Percentiles rank a stretch among this genome's conserved stretches.
Conservation (phyloP, 1,284 basidiomycete genomes). For the Grifola frondosa region DNA sequence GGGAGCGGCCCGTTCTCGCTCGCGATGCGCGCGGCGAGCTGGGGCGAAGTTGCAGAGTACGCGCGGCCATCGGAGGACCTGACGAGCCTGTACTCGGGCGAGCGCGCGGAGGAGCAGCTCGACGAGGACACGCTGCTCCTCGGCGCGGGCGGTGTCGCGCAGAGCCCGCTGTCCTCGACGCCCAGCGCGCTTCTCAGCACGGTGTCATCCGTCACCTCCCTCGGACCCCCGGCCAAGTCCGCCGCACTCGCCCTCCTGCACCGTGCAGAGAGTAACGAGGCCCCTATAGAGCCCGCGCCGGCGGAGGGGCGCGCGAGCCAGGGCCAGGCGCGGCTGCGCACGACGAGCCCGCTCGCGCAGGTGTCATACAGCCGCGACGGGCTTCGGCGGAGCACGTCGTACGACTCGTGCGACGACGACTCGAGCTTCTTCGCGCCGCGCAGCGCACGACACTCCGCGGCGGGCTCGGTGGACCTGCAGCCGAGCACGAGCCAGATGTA, state of each 20-base stretch:
- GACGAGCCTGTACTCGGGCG: conserved; percentile 52
- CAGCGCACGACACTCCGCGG: conserved; percentile 1
- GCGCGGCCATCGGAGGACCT: conserved; percentile 43
- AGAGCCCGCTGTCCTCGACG: conserved; percentile 39
- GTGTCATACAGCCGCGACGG: conserved; percentile 26
- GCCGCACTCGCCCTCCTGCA: conserved; percentile 27
- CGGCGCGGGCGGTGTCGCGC: conserved; percentile 53
- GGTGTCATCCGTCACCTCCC: conserved; percentile 28
- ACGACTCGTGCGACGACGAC: conserved; percentile 22
- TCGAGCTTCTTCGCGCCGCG: conserved; percentile 22
- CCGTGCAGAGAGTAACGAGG: conserved; percentile 21
- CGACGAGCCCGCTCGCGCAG: conserved; percentile 42
- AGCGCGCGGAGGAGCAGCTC: conserved; percentile 36
- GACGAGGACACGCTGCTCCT: conserved; percentile 50
- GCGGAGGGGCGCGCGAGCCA: conserved; percentile 16
- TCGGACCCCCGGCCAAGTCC: conserved; percentile 22
- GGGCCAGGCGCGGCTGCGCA: conserved; percentile 27
- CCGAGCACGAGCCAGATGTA: conserved; percentile 35
- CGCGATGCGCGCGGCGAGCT: conserved; percentile 62
- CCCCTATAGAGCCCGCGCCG: conserved; percentile 23
- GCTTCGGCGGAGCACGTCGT: conserved; percentile 3
- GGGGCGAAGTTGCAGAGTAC: conserved; percentile 51
- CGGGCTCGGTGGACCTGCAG: conserved; percentile 17
- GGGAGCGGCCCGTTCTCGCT: conserved; percentile 33
- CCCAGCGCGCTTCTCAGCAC: conserved; percentile 37